phyloP scores from a whole-genome alignment of 352 stramenopile species.

The Phytophthora chlamydospora region DNA sequence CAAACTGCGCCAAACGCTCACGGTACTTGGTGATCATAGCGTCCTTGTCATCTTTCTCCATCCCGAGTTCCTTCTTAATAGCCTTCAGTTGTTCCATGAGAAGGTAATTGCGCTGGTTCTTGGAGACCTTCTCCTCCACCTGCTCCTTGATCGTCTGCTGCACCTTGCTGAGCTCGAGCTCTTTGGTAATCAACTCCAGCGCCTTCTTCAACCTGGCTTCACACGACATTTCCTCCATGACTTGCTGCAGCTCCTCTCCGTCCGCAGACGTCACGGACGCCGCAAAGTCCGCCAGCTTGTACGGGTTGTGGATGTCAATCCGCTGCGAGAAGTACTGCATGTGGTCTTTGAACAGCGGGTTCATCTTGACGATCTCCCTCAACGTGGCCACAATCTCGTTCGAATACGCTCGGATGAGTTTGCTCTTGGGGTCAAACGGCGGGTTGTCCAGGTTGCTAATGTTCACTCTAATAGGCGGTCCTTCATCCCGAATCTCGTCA shows the following conservation, averaged over 20 bases:
- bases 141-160: conserved; percentile 98
- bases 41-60: conserved; percentile 99
- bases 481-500: conserved; percentile 71
- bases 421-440: conserved; percentile 69
- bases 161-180: conserved; percentile 95
- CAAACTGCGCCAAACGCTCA: conserved; percentile 79
- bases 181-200: conserved; percentile 97
- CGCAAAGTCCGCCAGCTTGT: conserved; percentile 98
- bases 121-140: conserved; percentile 92
- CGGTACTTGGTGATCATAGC: conserved; percentile 97
- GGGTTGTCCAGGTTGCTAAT: conserved; percentile 82
- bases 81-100: conserved; percentile 99
- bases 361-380: conserved; percentile 96
- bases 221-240: conserved; percentile 96
- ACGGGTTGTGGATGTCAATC: conserved; percentile 96
- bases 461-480: conserved; percentile 63
- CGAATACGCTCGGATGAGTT: conserved; percentile 95
- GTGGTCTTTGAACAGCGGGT: conserved; percentile 98
- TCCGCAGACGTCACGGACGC: conserved; percentile 95
- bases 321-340: conserved; percentile 97
- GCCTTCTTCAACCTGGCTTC: conserved; percentile 96
- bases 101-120: conserved; percentile 98
- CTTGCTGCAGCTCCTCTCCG: conserved; percentile 91
- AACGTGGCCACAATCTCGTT: conserved; percentile 98
- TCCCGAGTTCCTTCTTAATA: conserved; percentile 99